Conservation (phyloP, 179 eudicot genomes). For the Corrigiola litoralis region DNA sequence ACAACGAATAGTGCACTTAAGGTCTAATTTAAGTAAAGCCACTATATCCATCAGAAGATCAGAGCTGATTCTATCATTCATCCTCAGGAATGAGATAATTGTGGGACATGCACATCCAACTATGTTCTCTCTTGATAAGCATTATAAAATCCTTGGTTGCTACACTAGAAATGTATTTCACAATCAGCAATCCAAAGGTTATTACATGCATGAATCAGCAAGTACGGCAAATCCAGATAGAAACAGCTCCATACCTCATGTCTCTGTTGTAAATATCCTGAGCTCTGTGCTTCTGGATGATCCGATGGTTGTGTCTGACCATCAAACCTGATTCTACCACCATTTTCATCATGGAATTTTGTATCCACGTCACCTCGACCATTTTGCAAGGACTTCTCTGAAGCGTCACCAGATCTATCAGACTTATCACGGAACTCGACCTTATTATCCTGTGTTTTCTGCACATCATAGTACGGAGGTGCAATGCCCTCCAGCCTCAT, state of each 20-base stretch:
- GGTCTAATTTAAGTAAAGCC: too few relatives aligned
- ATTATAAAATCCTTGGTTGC: not conserved
- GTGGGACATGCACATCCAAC: not conserved
- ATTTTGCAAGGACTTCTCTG: slow-evolving; percentile 39
- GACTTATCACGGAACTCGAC: slow-evolving; percentile 31
- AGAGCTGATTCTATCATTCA: too few relatives aligned
- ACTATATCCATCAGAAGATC: too few relatives aligned
- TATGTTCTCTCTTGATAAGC: not conserved
- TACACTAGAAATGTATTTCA: not conserved
- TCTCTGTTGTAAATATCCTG: slow-evolving; percentile 38
- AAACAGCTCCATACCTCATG: slow-evolving; percentile 41
- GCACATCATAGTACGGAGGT: slow-evolving; percentile 21
- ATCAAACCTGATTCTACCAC: slow-evolving; percentile 27
- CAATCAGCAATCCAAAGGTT: not conserved
- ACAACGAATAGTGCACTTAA: not conserved
- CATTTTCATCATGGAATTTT: slow-evolving; percentile 25
- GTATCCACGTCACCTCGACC: slow-evolving; percentile 37
- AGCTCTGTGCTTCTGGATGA: slow-evolving; percentile 32
- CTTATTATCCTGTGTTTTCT: slow-evolving; percentile 25
- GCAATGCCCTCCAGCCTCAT: slow-evolving; percentile 30
- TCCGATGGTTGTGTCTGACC: slow-evolving; percentile 23
- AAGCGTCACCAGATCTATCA: slow-evolving; percentile 35
- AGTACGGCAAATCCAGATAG: not conserved
- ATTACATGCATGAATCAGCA: not conserved
- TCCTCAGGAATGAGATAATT: not conserved